Conservation (phyloP, 2,329 filamentous ascomycete genomes). For the Aspergillus vadensis region DNA sequence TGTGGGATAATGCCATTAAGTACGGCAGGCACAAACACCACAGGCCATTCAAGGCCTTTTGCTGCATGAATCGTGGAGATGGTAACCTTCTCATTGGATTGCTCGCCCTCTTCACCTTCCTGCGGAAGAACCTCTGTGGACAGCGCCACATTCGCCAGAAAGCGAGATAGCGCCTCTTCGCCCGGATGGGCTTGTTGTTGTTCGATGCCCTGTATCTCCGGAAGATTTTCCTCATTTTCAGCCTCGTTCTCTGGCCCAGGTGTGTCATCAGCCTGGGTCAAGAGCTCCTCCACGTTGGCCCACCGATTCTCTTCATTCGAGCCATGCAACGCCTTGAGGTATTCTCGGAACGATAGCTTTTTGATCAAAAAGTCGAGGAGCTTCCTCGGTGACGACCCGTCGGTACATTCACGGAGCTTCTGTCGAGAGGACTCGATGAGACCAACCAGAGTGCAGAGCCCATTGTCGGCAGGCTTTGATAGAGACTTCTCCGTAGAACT, state of each 20-base stretch:
- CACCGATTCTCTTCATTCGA: constrained; percentile 78
- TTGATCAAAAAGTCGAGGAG: constrained; percentile 61
- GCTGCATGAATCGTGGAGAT: constrained; percentile 96
- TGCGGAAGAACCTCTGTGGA: constrained; percentile 67
- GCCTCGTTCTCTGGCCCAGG: constrained; percentile 56
- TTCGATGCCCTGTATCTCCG: constrained; percentile 70
- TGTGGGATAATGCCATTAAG: constrained; percentile 92
- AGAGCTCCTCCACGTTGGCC: constrained; percentile 88
- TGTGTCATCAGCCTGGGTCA: constrained; percentile 76
- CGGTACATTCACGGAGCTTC: constrained; percentile 53
- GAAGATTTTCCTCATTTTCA: constrained; percentile 54
- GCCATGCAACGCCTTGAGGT: constrained; percentile 68
- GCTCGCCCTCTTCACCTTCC: constrained; percentile 57
- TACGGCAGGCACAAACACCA: constrained; percentile 88
- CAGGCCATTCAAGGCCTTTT: constrained; percentile 94
- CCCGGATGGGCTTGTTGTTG: constrained; percentile 56
- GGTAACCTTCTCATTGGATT: constrained; percentile 65
- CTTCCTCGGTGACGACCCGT: constrained; percentile 44
- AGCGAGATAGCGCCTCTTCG: constrained; percentile 70
- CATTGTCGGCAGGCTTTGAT: constrained; percentile 57
- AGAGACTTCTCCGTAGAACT: constrained; percentile 56
- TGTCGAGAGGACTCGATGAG: constrained; percentile 60
- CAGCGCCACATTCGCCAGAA: constrained; percentile 88
- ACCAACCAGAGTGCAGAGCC: constrained; percentile 60
- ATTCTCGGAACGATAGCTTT: constrained; percentile 72